phyloP scores from a whole-genome alignment of 148 eudicot species.

The Diospyros kaki region DNA sequence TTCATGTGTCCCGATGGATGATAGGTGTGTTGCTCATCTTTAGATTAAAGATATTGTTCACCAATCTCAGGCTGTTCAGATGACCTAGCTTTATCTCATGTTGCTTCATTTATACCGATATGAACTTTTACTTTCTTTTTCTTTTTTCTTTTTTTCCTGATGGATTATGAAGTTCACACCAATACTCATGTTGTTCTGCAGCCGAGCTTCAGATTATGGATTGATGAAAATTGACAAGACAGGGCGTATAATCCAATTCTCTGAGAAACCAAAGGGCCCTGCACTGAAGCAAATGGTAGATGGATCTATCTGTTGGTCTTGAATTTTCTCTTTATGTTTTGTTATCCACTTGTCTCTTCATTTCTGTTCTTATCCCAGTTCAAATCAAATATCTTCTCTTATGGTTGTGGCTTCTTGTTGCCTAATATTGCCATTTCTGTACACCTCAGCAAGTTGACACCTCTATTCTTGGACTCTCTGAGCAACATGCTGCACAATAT shows the following conservation, averaged over 20 bases:
- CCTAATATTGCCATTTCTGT: not conserved
- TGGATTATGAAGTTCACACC: constrained; percentile 41
- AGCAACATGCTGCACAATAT: constrained; percentile 48
- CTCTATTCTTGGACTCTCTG: constrained; percentile 65
- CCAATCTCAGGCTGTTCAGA: not conserved
- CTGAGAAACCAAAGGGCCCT: constrained; percentile 83
- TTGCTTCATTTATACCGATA: not conserved
- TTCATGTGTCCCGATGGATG: constrained; percentile 94
- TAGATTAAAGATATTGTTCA: not conserved
- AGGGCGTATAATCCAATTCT: constrained; percentile 64
- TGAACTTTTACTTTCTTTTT: too few species aligned
- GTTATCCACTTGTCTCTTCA: not conserved
- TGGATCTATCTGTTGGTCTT: not conserved
- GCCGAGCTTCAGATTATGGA: constrained; percentile 72
- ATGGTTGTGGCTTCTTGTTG: not conserved
- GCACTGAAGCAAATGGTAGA: constrained; percentile 71
- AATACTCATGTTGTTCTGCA: constrained; percentile 24
- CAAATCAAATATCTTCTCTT: not conserved
- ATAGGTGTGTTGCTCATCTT: constrained; percentile 44
- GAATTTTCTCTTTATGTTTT: not conserved
- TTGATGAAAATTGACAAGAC: constrained; percentile 70
- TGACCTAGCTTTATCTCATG: not conserved
- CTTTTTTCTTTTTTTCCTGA: not conserved
- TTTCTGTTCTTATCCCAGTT: not conserved
- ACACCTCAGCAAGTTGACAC: constrained; percentile 77